Percentiles rank a stretch among this genome's conserved stretches.
Conservation (phyloP, 805 yeast genomes). For the Starmerella asiatica region DNA sequence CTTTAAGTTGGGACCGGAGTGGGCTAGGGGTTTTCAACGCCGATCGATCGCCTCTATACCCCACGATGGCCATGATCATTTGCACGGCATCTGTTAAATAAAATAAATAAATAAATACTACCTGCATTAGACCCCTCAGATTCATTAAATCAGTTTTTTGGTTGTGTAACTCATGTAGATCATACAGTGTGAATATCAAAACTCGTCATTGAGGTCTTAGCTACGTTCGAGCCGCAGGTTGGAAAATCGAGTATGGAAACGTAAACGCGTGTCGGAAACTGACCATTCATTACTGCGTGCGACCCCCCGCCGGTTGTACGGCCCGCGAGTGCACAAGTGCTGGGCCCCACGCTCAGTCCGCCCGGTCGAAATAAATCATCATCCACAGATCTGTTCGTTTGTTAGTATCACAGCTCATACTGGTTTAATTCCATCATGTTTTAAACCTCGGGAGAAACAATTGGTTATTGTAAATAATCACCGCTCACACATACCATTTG, state of each 20-base stretch:
- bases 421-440: constrained; percentile 19
- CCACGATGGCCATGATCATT: too few species aligned
- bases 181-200: constrained; percentile 29
- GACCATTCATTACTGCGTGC: constrained; percentile 21
- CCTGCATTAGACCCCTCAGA: constrained; percentile 21
- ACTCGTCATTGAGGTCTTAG: constrained; percentile 24
- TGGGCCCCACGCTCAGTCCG: constrained; percentile 24
- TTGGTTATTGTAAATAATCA: constrained; percentile 24
- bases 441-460: constrained; percentile 28
- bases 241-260: constrained; percentile 9
- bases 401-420: constrained; percentile 23
- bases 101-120: too few species aligned
- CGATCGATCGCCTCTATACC: too few species aligned
- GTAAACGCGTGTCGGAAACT: constrained; percentile 17
- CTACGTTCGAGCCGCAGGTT: background rate
- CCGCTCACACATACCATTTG: constrained; percentile 21
- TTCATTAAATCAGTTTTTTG: constrained; percentile 29
- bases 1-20: too few species aligned
- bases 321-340: constrained; percentile 20
- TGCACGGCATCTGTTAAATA: background rate
- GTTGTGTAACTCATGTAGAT: constrained; percentile 21
- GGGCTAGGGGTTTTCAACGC: too few species aligned
- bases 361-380: constrained; percentile 31
- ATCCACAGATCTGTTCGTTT: constrained; percentile 18
- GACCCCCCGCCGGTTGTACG: constrained; percentile 22